Percentiles rank a stretch among this genome's conserved stretches.
Conservation (phyloP, 345 rosid genomes). For the Pugionium dolabratum region DNA sequence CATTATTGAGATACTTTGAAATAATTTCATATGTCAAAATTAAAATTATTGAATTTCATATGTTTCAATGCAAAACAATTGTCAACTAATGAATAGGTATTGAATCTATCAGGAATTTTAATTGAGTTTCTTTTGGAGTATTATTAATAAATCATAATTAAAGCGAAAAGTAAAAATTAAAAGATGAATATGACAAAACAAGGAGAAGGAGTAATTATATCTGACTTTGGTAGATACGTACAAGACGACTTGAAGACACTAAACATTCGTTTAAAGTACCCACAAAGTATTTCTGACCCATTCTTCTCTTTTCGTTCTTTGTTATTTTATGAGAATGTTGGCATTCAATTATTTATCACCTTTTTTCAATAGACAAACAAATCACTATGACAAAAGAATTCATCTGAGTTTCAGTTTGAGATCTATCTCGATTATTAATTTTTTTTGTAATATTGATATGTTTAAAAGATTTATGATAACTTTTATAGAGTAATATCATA, state of each 20-base stretch:
- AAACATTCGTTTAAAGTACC: conserved; percentile 33
- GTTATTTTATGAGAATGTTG: conserved; percentile 27
- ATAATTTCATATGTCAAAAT: too few relatives aligned
- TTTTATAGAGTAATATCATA: too few relatives aligned
- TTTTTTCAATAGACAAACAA: not conserved
- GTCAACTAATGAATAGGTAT: too few relatives aligned
- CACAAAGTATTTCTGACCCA: conserved; percentile 32
- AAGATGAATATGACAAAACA: conserved; percentile 35
- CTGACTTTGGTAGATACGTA: conserved; percentile 25
- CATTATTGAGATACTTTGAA: too few relatives aligned
- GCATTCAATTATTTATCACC: conserved; percentile 21
- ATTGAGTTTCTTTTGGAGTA: not conserved
- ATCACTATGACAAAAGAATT: not conserved
- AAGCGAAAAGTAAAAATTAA: not conserved
- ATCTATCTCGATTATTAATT: too few relatives aligned
- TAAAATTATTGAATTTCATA: too few relatives aligned
- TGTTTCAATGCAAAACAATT: too few relatives aligned
- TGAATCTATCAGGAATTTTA: too few relatives aligned
- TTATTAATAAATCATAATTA: not conserved
- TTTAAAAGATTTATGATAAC: too few relatives aligned
- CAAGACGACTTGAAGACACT: conserved; percentile 28
- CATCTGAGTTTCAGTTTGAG: too few relatives aligned
- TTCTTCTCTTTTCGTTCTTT: conserved; percentile 21
- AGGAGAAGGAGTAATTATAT: conserved; percentile 5
- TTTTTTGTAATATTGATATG: too few relatives aligned